phyloP scores from a whole-genome alignment of 352 stramenopile genomes.

The Achlya hypogyna region DNA sequence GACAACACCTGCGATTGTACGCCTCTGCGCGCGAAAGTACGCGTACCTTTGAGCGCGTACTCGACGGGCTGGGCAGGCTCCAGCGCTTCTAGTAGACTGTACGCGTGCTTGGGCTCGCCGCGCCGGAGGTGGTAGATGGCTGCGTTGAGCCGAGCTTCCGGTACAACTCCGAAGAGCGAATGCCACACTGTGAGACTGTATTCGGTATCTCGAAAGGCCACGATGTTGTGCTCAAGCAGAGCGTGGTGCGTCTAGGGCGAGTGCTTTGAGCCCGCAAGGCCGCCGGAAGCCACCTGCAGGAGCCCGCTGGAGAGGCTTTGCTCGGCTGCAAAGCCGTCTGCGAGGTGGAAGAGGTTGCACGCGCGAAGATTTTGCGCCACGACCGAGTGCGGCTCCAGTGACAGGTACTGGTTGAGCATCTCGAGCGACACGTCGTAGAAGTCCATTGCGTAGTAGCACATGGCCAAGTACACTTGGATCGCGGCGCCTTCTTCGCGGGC shows the following conservation, averaged over 20 bases:
- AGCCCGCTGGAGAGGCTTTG: constrained; percentile 9
- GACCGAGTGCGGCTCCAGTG: constrained; percentile 38
- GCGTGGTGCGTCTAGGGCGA: constrained; percentile 25
- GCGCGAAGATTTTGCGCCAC: constrained; percentile 66
- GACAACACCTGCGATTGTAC: constrained; percentile 33
- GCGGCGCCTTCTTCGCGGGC: constrained; percentile 26
- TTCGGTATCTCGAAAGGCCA: constrained; percentile 35
- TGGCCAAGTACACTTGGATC: constrained; percentile 59
- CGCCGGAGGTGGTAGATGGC: constrained; percentile 42
- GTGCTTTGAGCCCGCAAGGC: neutral
- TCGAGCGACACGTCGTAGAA: constrained; percentile 67
- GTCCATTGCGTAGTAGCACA: constrained; percentile 65
- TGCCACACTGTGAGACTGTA: constrained; percentile 21
- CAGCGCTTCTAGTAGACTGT: constrained; percentile 46
- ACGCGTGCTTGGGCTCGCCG: constrained; percentile 38
- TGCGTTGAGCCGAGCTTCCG: constrained; percentile 48
- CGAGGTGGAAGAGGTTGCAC: constrained; percentile 48
- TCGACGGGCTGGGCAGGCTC: constrained; percentile 37
- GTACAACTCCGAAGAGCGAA: constrained; percentile 32
- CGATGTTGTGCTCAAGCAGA: constrained; percentile 43
- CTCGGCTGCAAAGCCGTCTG: constrained; percentile 37
- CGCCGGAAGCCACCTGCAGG: neutral
- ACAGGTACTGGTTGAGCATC: constrained; percentile 46
- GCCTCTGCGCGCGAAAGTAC: neutral
- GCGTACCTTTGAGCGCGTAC: constrained; percentile 34